phyloP scores from a whole-genome alignment of 129 eudicot species.

The Centrapalus pauciflorus region DNA sequence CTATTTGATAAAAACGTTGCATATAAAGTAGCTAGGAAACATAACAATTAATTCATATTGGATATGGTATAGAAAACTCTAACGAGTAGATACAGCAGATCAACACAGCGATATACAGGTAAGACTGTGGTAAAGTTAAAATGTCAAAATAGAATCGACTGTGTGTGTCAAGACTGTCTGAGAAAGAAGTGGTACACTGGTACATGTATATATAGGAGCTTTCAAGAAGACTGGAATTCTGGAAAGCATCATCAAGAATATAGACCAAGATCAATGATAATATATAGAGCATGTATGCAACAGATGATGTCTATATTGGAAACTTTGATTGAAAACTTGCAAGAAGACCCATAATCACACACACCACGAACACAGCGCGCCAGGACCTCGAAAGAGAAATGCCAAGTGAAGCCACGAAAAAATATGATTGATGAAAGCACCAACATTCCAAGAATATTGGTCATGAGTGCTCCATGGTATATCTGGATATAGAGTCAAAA shows the following conservation, averaged over 20 bases:
- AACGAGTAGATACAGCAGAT: too few species aligned
- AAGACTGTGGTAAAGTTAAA: too few species aligned
- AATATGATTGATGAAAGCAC: constrained; percentile 46
- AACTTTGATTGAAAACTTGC: constrained; percentile 42
- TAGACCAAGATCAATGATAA: constrained; percentile 50
- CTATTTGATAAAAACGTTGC: too few species aligned
- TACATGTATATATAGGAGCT: too few species aligned
- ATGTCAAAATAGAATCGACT: too few species aligned
- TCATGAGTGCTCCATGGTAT: constrained; percentile 53
- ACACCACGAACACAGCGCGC: constrained; percentile 36
- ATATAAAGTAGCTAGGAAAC: too few species aligned
- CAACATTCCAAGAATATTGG: constrained; percentile 54
- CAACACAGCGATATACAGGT: too few species aligned
- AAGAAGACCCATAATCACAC: constrained; percentile 28
- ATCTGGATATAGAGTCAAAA: constrained; percentile 31
- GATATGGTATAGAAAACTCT: too few species aligned
- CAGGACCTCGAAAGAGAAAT: constrained; percentile 44
- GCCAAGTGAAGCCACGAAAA: constrained; percentile 44
- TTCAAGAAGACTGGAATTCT: not conserved
- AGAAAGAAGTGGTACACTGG: too few species aligned
- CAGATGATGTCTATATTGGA: constrained; percentile 46
- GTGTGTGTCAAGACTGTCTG: too few species aligned
- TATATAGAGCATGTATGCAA: constrained; percentile 50
- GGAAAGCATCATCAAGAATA: constrained; percentile 17
- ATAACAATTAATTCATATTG: too few species aligned